phyloP scores from a whole-genome alignment of 1,284 basidiomycete genomes.

The Leccinum insigne region DNA sequence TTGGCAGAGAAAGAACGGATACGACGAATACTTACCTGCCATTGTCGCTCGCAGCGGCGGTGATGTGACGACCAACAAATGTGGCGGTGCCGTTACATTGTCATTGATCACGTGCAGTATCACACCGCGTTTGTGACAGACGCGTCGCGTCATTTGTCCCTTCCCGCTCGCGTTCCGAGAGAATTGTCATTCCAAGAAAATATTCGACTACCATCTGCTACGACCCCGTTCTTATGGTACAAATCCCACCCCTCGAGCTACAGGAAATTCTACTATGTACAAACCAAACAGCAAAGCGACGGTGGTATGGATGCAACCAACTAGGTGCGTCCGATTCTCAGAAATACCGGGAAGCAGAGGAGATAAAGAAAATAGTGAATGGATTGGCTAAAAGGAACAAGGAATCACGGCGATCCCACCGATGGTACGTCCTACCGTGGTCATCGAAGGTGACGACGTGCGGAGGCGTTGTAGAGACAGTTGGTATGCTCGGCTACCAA shows the following conservation, averaged over 20 bases:
- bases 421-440: conserved; percentile 55
- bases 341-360: conserved; percentile 19
- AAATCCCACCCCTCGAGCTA: conserved; percentile 14
- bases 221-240: conserved; percentile 26
- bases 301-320: conserved; percentile 14
- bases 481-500: conserved; percentile 99
- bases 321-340: conserved; percentile 8
- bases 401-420: conserved; percentile 12
- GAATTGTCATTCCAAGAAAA: conserved; percentile 24
- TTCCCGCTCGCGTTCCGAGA: conserved; percentile 1
- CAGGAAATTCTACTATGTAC: conserved; percentile 13
- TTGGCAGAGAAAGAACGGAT: neutral
- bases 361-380: neutral
- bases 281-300: conserved; percentile 28
- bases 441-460: conserved; percentile 95
- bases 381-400: conserved; percentile 4
- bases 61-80: neutral
- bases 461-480: conserved; percentile 98
- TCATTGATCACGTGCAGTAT: conserved; percentile 27
- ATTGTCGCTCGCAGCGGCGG: neutral
- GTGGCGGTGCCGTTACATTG: conserved; percentile 26
- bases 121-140: conserved; percentile 32
- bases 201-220: conserved; percentile 13
- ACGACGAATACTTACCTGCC: conserved; percentile 23
- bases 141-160: conserved; percentile 27